These are phyloP conservation scores for Dillenia turbinata DNA, from an alignment of 164 flowering plant species.

Conservation along the genomic window DNA sequence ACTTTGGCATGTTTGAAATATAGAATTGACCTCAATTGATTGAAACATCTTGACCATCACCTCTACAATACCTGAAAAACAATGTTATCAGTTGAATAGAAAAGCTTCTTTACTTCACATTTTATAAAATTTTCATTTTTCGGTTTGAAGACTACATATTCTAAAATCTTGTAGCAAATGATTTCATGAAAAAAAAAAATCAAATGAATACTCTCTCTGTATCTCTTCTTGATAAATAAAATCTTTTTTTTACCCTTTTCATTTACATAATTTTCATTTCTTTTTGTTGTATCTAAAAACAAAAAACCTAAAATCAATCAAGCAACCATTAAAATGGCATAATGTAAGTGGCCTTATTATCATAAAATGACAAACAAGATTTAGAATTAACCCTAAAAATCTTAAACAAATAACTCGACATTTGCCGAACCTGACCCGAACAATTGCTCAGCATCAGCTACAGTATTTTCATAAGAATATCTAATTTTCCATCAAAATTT, in stretches of 20 bases:
- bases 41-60: too few species aligned
- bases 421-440: conserved; percentile 62
- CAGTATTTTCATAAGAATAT: conserved; percentile 82
- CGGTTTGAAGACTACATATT: too few species aligned
- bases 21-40: too few species aligned
- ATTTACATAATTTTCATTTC: conserved; percentile 18
- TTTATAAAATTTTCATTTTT: too few species aligned
- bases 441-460: conserved; percentile 80
- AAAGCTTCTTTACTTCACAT: too few species aligned
- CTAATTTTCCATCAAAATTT: too few species aligned
- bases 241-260: conserved; percentile 13
- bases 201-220: conserved; percentile 13
- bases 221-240: conserved; percentile 23
- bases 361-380: conserved; percentile 58
- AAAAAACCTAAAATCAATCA: conserved; percentile 4
- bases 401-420: conserved; percentile 71
- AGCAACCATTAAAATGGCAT: conserved; percentile 70
- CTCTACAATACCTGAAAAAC: too few species aligned
- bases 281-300: not conserved
- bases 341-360: conserved; percentile 77
- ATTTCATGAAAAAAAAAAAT: too few species aligned
- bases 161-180: too few species aligned
- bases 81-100: too few species aligned
- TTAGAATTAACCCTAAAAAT: conserved; percentile 52
- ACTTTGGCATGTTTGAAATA: too few species aligned